phyloP scores from a whole-genome alignment of 345 rosid genomes.

The Eucalyptus regnans region DNA sequence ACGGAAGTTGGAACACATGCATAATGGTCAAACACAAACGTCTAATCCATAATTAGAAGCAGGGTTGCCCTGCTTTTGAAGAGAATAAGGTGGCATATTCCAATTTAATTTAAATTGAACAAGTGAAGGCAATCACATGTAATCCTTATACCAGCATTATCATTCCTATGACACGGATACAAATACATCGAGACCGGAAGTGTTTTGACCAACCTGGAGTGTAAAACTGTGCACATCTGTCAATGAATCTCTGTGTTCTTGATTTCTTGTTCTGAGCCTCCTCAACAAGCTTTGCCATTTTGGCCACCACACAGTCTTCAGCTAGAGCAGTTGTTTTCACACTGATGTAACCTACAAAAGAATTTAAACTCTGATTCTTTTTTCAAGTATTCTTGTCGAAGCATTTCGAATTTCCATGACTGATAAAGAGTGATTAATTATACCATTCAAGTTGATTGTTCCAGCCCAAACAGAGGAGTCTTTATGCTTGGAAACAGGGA shows the following conservation, averaged over 20 bases:
- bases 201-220: conserved; percentile 54
- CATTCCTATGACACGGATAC: not conserved
- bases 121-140: not conserved
- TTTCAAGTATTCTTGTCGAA: not conserved
- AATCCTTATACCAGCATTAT: not conserved
- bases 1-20: not conserved
- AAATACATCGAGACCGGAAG: not conserved
- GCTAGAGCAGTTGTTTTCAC: conserved; percentile 74
- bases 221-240: conserved; percentile 62
- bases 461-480: conserved; percentile 88
- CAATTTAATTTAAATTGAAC: not conserved
- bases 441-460: conserved; percentile 81
- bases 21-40: not conserved
- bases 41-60: not conserved
- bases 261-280: conserved; percentile 89
- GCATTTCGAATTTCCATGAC: not conserved
- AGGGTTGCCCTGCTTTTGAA: not conserved
- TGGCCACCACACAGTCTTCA: conserved; percentile 78
- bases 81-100: not conserved
- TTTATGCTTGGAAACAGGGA: conserved; percentile 61
- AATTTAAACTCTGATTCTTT: not conserved
- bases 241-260: conserved; percentile 60
- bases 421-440: not conserved
- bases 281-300: conserved; percentile 88
- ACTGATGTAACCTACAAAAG: conserved; percentile 46